These are phyloP conservation scores for Candida sonorensis DNA, from an alignment of 805 yeast species.

Conservation along the genomic window DNA sequence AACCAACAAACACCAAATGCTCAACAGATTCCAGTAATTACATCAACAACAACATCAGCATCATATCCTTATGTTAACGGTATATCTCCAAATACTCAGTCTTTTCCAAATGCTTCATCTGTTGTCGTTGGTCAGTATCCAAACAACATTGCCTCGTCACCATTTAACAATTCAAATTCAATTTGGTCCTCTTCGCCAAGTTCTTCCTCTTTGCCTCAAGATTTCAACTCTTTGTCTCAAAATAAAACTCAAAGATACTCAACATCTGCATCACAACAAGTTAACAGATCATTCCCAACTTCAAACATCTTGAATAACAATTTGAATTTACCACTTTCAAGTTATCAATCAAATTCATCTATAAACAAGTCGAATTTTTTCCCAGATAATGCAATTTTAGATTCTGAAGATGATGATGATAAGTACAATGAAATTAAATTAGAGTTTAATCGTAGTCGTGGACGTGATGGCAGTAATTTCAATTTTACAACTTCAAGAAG, in stretches of 20 bases:
- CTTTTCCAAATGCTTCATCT: not conserved
- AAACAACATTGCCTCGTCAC: slow-evolving; percentile 16
- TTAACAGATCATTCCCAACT: too few species aligned
- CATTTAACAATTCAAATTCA: slow-evolving; percentile 16
- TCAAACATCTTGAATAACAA: too few species aligned
- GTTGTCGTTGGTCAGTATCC: too few species aligned
- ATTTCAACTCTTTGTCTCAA: not conserved
- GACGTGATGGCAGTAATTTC: too few species aligned
- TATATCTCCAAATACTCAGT: not conserved
- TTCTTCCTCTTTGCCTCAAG: slow-evolving; percentile 6
- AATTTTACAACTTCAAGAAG: not conserved
- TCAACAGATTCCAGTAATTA: slow-evolving; percentile 3
- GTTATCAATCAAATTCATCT: too few species aligned
- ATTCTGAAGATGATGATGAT: slow-evolving; percentile 12
- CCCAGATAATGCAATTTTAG: slow-evolving; percentile 12
- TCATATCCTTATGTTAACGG: not conserved
- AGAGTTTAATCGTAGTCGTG: too few species aligned
- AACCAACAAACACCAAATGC: slow-evolving; percentile 11
- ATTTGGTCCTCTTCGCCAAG: slow-evolving; percentile 15
- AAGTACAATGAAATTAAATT: not conserved
- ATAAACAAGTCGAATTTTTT: too few species aligned
- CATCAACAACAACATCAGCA: slow-evolving; percentile 1
- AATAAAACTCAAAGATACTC: too few species aligned
- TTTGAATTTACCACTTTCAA: too few species aligned
- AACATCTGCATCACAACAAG: too few species aligned